Evolutionary conservation across 2,329 filamentous ascomycete genomes (phyloP), one percentile per base, ranked within the genome.

Genomic region (Pestalotiopsis sp.): DNA sequence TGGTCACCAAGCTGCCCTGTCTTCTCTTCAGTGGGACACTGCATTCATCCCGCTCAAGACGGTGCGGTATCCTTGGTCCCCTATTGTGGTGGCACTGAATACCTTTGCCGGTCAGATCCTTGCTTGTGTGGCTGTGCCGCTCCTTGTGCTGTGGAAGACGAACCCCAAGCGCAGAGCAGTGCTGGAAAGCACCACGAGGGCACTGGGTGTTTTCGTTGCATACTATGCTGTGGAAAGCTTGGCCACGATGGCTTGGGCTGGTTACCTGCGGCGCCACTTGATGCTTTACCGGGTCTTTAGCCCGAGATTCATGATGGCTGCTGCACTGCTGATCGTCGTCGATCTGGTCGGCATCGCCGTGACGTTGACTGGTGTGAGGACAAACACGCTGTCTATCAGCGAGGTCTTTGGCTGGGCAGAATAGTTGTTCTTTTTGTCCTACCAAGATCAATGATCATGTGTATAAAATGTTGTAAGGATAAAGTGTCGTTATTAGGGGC

Each of bases 231-330:
- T 93, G 9, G 88, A 98, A 77, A 92, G 92, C 36, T 81, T 97
- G 25, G 93, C 94, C 0, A 97, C 95, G 4, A 97, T 96, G 74
- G 90, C 92, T 79, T 98, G 95, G 92, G 94, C 95, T 0, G 95
- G 93, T 1, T 91, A 94, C 82, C 82, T 99, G 76, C 87, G 96
- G 67, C 87, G 96, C 65, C 96, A 99, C 83, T 86, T 99, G 71
- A 99, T 99, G 96, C 87, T 99, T 38, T 99, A 96, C 82, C 88
- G 96, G 57, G 94, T 99, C 58, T 99, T 99, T 77, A 91, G 88
- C 81, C 96, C 96, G 61, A 84, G 95, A 36, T 99, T 95, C 82
- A 93, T 99, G 92, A 87, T 94, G 78, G 94, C 92, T 0, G 91
- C 90, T 0, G 81, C 87, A 3, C 87, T 92, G 64, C 78, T 98